Conservation (phyloP, 2,329 filamentous ascomycete genomes). For the Colletotrichum chrysophilum region DNA sequence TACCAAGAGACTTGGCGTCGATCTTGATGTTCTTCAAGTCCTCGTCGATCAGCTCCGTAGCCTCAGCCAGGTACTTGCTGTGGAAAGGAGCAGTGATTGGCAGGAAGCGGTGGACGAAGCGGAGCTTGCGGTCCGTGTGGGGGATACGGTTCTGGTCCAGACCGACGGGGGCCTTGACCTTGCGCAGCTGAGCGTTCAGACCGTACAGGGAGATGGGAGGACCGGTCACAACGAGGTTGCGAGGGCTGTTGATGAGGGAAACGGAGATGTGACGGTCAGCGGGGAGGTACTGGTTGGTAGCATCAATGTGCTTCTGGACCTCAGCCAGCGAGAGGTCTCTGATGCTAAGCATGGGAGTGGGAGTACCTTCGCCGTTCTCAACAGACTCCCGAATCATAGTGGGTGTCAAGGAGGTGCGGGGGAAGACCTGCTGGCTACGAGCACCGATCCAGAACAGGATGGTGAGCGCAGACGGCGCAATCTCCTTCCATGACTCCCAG, state of each 20-base stretch:
- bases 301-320: conserved; percentile 95
- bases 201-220: conserved; percentile 96
- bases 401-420: conserved; percentile 90
- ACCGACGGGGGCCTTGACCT: conserved; percentile 97
- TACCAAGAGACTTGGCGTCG: conserved; percentile 73
- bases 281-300: conserved; percentile 95
- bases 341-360: conserved; percentile 97
- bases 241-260: conserved; percentile 94
- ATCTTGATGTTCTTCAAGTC: conserved; percentile 87
- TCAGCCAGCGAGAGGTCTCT: conserved; percentile 87
- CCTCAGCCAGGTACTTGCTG: conserved; percentile 88
- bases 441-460: conserved; percentile 99
- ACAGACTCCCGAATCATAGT: conserved; percentile 90
- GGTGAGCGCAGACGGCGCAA: conserved; percentile 80
- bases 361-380: conserved; percentile 92
- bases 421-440: conserved; percentile 96
- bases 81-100: conserved; percentile 99
- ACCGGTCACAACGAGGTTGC: conserved; percentile 96
- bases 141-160: conserved; percentile 94
- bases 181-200: conserved; percentile 91
- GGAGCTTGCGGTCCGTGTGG: conserved; percentile 93
- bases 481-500: conserved; percentile 90
- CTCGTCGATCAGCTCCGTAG: conserved; percentile 81
- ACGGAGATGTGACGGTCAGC: conserved; percentile 92
- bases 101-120: conserved; percentile 95